Base-by-base conservation (phyloP, 192 early-diverging fungal species). In the Mortierella alpina region DNA sequence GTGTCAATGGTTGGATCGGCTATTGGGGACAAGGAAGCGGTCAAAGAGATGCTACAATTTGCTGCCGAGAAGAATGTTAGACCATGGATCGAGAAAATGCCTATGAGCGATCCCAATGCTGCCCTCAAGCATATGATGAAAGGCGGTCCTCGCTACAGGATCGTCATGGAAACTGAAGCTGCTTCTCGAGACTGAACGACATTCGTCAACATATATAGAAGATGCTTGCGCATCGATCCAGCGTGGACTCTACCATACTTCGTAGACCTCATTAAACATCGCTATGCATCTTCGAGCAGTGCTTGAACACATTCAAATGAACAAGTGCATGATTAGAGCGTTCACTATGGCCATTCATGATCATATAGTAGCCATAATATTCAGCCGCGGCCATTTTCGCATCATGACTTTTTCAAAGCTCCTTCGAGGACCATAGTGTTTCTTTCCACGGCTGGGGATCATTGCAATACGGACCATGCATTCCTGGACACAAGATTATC, bases 1-100 rank as follows among this genome's bases (percentile, higher is more conserved):
- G 83, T 90, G 3, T 77, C 75, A 15, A 84, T 91, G 17, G 87
- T 78, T 7, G 93, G 92, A 13, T 95, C 93, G 5, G 78, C 91
- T 59, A 89, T 94, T 59, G 95, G 92, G 51, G 82, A 86, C 18
- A 53, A 75, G 60, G 71, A 86, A 17, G 86, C 88, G 22, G 67
- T 92, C 31, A 69, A 83, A 9, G 88, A 94, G 71, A 93, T 93
- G 83, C 76, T 96, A 13, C 84, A 88, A 55, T 88, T 93, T 66
- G 90, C 93, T 1, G 85, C 84, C 51, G 66, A 93, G 84, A 82
- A 88, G 46, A 82, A 86, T 47, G 88, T 96, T 22, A 82, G 84
- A 20, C 87, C 93, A 5, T 87, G 86, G 80, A 84, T 95, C 51
- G 90, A 94, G 77, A 86, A 75, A 62, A 84, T 86, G 55, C 87